Conservation (phyloP, 768 basidiomycete species). For the Lactifluus hygrophoroides region DNA sequence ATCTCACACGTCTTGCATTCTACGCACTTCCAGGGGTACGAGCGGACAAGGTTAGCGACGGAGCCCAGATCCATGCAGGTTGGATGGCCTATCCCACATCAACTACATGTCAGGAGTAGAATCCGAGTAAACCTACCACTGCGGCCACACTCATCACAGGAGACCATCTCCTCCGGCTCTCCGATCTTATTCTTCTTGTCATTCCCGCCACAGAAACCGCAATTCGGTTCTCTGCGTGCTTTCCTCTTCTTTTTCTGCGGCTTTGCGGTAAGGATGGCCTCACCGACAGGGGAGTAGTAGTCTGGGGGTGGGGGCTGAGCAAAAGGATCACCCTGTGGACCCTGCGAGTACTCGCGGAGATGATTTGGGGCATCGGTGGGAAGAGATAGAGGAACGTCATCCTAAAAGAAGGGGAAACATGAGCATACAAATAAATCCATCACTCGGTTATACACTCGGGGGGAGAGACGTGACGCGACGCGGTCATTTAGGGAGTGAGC, state of each 20-base stretch:
- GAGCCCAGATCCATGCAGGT: constrained; percentile 64
- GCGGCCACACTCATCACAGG: constrained; percentile 74
- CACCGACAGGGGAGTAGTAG: constrained; percentile 41
- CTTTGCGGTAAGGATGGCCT: constrained; percentile 32
- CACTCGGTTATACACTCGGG: neutral
- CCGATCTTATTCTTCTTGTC: constrained; percentile 49
- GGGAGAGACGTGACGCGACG: constrained; percentile 57
- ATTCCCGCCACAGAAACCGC: constrained; percentile 72
- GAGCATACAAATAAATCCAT: constrained; percentile 14
- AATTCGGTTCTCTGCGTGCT: constrained; percentile 50
- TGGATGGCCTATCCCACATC: constrained; percentile 57
- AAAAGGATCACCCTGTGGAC: constrained; percentile 78
- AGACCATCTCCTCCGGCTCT: constrained; percentile 59
- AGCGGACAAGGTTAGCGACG: constrained; percentile 51
- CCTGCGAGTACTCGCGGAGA: constrained; percentile 51
- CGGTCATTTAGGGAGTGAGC: constrained; percentile 33
- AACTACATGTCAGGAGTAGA: neutral
- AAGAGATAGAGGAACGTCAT: constrained; percentile 11
- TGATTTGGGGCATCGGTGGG: constrained; percentile 18
- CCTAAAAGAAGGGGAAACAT: constrained; percentile 11
- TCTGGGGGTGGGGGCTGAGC: constrained; percentile 52
- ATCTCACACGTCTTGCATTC: constrained; percentile 92
- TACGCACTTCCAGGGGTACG: constrained; percentile 80
- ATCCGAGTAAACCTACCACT: constrained; percentile 48
- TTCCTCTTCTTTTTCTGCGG: constrained; percentile 39